phyloP scores from a whole-genome alignment of 1,284 basidiomycete genomes.

The Trichosporon sp. region DNA sequence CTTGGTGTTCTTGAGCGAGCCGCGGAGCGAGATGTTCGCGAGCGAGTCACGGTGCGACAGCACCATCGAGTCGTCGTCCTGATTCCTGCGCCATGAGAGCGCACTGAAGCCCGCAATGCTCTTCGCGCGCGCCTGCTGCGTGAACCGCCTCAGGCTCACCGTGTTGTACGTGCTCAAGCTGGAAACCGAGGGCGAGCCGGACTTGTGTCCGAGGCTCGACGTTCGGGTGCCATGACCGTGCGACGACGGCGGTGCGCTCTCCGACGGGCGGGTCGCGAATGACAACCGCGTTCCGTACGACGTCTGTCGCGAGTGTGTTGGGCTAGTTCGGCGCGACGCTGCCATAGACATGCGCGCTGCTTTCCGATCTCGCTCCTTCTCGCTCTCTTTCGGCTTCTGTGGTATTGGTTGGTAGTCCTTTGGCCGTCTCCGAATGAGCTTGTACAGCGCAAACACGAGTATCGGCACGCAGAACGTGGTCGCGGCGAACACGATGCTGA shows the following conservation, averaged over 20 bases:
- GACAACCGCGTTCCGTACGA: not conserved
- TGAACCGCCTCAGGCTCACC: not conserved
- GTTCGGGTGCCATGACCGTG: not conserved
- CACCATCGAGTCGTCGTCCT: not conserved
- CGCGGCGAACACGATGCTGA: not conserved
- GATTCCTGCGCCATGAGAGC: not conserved
- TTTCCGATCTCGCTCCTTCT: not conserved
- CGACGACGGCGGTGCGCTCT: not conserved
- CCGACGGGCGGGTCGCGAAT: not conserved
- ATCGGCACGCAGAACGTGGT: not conserved
- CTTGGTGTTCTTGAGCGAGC: slow-evolving; percentile 2
- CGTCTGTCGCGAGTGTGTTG: not conserved
- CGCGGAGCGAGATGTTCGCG: not conserved
- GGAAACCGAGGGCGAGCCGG: not conserved
- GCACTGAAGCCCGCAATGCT: too few relatives aligned
- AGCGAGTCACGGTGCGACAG: not conserved
- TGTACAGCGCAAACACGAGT: not conserved
- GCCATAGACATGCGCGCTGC: not conserved
- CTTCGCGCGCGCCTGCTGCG: not conserved
- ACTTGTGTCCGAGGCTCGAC: not conserved
- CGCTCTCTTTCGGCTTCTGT: not conserved
- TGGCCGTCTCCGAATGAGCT: not conserved
- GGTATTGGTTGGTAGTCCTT: not conserved
- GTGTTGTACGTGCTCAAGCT: not conserved
- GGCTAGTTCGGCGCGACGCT: not conserved